Base-by-base conservation (phyloP, 106 monocot species). In the Apostasia ramifera region DNA sequence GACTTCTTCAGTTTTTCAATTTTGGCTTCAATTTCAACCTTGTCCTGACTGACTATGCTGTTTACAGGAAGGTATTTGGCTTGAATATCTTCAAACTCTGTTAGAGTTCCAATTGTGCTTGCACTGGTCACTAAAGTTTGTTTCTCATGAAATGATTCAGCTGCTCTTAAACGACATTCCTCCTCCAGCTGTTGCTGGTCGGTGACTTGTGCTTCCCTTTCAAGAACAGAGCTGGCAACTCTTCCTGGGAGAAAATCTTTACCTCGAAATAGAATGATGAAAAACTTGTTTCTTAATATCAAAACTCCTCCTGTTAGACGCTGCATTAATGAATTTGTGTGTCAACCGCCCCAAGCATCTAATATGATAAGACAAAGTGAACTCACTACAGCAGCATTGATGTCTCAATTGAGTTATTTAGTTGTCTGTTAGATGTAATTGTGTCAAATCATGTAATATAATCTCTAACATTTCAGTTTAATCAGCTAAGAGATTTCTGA, bases 261-360 rank as follows among this genome's bases (percentile, higher is more conserved):
- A 2, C 95, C 95, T 84, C 95, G 84, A 71, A 89, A 92, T 43
- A 95, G 50, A 49, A 95, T 88, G 73, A 95, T 89, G 61, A 80
- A 84, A 68, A 81, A 85, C 66, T 95, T 95, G 76, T 95, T 95
- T 53, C 95, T 86, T 54, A 95, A 70, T 84, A 95, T 86, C 45
- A 95, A 64, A 59, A 85, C 80, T 57, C 95, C 95, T 76, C 95
- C 95, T 68, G 95, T 95, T 3, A 95, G 85, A 76, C 67, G 81
- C 95, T 95, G 92, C 85, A 94, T 67, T 79, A 59, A 80, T 64
- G 57, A 87, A 78, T 67, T 77, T 81, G 70, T 77, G 75, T 66
- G 73, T 87, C 74, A 88, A 69, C 40, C 73, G 68, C 62, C 75
- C 53, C 61, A 66, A 82, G 52, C 75, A 79, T 76, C 67, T 69